Percentiles rank a stretch among this genome's conserved stretches.
These are phyloP conservation scores for Fistulifera solaris DNA, from an alignment of 108 stramenopile species.

Conservation along the genomic window DNA sequence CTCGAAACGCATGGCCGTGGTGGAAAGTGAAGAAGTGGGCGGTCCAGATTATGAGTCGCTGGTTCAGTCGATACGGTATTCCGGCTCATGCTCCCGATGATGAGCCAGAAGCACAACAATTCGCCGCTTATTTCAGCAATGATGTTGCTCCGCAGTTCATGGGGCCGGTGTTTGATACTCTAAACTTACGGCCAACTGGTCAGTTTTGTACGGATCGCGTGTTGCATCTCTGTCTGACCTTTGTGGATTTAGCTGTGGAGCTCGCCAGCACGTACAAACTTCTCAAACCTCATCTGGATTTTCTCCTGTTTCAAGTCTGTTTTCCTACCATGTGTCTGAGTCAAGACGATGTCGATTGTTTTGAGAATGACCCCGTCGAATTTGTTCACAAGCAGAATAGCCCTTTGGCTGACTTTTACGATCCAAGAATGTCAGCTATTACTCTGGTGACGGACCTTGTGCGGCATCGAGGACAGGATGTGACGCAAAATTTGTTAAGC, in stretches of 20 bases:
- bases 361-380: conserved; percentile 94
- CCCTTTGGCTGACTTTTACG: conserved; percentile 92
- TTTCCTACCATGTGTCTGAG: conserved; percentile 90
- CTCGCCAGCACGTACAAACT: conserved; percentile 90
- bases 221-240: conserved; percentile 87
- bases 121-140: conserved; percentile 83
- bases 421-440: conserved; percentile 88
- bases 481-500: conserved; percentile 72
- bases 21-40: conserved; percentile 99
- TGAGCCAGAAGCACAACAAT: conserved; percentile 56
- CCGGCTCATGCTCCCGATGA: conserved; percentile 84
- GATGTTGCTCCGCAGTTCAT: conserved; percentile 83
- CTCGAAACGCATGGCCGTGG: conserved; percentile 90
- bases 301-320: conserved; percentile 93
- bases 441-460: conserved; percentile 87
- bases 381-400: conserved; percentile 91
- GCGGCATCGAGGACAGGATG: conserved; percentile 87
- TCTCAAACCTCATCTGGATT: conserved; percentile 96
- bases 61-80: conserved; percentile 93
- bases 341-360: conserved; percentile 78
- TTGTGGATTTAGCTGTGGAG: conserved; percentile 86
- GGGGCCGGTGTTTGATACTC: conserved; percentile 81
- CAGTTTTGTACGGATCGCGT: conserved; percentile 94
- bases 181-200: conserved; percentile 80
- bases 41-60: conserved; percentile 85